phyloP scores from a whole-genome alignment of 2,329 filamentous ascomycete species.

The Pseudogymnoascus sp. region DNA sequence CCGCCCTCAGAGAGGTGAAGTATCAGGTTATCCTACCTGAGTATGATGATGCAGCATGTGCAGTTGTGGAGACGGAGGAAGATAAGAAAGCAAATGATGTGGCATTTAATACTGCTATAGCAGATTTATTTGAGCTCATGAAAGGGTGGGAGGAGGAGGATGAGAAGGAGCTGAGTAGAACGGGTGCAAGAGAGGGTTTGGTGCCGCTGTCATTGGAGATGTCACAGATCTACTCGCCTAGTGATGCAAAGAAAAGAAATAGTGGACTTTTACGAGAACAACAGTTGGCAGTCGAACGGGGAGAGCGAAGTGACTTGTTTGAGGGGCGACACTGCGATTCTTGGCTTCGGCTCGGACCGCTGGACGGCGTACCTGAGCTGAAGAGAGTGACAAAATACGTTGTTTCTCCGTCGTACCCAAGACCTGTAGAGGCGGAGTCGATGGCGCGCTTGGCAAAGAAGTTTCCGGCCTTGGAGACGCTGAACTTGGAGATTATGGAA shows the following conservation, averaged over 20 bases:
- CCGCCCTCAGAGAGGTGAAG: conserved; percentile 3
- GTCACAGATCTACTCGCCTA: conserved; percentile 13
- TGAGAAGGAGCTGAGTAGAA: neutral
- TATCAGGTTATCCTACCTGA: conserved; percentile 15
- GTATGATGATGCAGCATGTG: conserved; percentile 15
- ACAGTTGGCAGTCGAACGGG: neutral
- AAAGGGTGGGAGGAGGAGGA: conserved; percentile 12
- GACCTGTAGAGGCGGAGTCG: conserved; percentile 3
- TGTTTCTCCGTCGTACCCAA: neutral
- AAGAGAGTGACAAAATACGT: conserved; percentile 1
- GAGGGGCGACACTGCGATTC: conserved; percentile 16
- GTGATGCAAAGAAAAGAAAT: conserved; percentile 10
- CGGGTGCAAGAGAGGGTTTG: neutral
- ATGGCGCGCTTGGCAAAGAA: neutral
- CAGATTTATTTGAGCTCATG: conserved; percentile 11
- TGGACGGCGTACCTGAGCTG: neutral
- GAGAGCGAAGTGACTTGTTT: conserved; percentile 14
- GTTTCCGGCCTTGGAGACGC: neutral
- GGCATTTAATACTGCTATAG: conserved; percentile 15
- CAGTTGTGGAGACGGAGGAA: conserved; percentile 14
- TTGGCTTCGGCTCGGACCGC: conserved; percentile 4
- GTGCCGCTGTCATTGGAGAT: neutral
- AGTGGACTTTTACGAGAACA: neutral
- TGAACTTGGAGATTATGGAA: neutral
- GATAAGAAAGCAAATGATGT: conserved; percentile 13